These are phyloP conservation scores for Pseudopyricularia javanii DNA, from an alignment of 2,329 filamentous ascomycete species.

Conservation along the genomic window DNA sequence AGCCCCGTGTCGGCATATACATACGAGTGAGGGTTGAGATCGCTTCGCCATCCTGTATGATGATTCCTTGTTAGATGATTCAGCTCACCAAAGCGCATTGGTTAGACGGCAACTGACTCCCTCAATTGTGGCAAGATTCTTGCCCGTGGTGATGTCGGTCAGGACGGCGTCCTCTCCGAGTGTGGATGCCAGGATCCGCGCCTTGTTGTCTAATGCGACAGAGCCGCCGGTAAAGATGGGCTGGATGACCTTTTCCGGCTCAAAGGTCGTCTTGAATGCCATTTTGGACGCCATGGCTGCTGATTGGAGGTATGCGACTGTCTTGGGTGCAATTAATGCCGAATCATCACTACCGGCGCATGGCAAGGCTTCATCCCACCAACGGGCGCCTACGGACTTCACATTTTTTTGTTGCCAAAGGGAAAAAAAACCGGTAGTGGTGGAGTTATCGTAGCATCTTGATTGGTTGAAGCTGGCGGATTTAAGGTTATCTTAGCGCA, in stretches of 20 bases:
- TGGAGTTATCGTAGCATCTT: slow-evolving; percentile 1
- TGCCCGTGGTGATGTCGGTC: slow-evolving; percentile 72
- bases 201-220: slow-evolving; percentile 69
- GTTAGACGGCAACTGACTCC: slow-evolving; percentile 43
- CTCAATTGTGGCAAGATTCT: slow-evolving; percentile 74
- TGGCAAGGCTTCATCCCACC: not conserved
- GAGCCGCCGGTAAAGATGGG: slow-evolving; percentile 91
- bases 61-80: not conserved
- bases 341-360: not conserved
- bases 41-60: slow-evolving; percentile 56
- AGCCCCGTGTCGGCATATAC: slow-evolving; percentile 5
- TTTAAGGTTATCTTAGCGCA: slow-evolving; percentile 25
- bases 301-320: not conserved
- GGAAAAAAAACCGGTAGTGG: no score
- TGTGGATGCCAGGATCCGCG: slow-evolving; percentile 72
- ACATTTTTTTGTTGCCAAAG: slow-evolving; percentile 9
- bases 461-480: not conserved
- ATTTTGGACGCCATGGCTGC: slow-evolving; percentile 46
- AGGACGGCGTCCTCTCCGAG: slow-evolving; percentile 87
- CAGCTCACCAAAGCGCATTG: not conserved
- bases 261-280: slow-evolving; percentile 76
- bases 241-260: slow-evolving; percentile 68
- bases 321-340: not conserved
- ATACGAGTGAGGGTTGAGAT: slow-evolving; percentile 62
- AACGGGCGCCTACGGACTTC: not conserved